phyloP scores from a whole-genome alignment of 371 early-diverging fungal species.

The Actinomortierella wolfii region DNA sequence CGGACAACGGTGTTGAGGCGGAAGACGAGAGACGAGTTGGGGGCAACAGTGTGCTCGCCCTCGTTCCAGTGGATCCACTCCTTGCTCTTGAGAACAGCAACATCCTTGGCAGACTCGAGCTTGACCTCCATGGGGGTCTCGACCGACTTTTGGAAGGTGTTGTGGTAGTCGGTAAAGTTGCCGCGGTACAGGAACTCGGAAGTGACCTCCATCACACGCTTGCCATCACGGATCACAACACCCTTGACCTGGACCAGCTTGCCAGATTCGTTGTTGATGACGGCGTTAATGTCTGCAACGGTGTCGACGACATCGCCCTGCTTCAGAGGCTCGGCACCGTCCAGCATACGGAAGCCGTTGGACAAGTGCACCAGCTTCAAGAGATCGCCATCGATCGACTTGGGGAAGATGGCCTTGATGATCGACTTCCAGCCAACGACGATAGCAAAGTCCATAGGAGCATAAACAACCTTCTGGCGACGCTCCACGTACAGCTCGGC shows the following conservation, averaged over 20 bases:
- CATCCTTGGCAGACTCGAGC: constrained; percentile 77
- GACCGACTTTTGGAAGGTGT: constrained; percentile 82
- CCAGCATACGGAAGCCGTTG: constrained; percentile 91
- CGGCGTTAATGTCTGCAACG: constrained; percentile 75
- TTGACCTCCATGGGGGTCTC: constrained; percentile 86
- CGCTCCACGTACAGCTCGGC: constrained; percentile 86
- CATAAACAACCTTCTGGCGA: constrained; percentile 65
- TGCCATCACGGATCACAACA: constrained; percentile 62
- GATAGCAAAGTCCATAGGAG: constrained; percentile 95
- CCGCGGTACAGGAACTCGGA: constrained; percentile 95
- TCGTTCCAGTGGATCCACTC: constrained; percentile 86
- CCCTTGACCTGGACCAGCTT: constrained; percentile 93
- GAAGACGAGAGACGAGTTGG: constrained; percentile 83
- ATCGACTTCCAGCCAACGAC: constrained; percentile 95
- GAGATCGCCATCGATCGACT: constrained; percentile 93
- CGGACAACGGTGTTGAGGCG: constrained; percentile 78
- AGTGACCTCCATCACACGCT: constrained; percentile 76
- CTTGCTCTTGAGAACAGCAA: constrained; percentile 90
- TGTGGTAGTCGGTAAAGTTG: constrained; percentile 78
- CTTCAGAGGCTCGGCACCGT: constrained; percentile 76
- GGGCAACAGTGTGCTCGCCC: constrained; percentile 66
- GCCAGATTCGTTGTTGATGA: constrained; percentile 85
- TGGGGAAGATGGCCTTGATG: constrained; percentile 93
- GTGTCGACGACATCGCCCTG: constrained; percentile 88
- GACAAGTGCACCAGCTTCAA: constrained; percentile 91